Conservation (phyloP, 2,329 filamentous ascomycete species). For the Cladosporium sp. region DNA sequence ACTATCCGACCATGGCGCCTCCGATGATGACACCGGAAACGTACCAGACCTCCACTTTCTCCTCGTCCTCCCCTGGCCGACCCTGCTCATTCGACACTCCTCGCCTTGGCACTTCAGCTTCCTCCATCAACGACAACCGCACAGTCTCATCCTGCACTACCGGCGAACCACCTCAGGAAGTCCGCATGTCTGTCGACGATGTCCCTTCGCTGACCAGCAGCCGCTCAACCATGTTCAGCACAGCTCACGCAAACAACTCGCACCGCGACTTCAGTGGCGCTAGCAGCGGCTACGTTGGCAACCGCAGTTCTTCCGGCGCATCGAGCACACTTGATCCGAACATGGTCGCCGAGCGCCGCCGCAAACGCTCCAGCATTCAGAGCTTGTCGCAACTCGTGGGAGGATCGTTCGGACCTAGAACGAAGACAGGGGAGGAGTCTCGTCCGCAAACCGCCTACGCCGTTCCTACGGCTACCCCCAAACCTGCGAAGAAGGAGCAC, state of each 20-base stretch:
- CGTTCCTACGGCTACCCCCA: constrained; percentile 41
- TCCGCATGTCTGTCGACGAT: constrained; percentile 67
- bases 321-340: constrained; percentile 36
- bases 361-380: constrained; percentile 70
- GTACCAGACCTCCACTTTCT: constrained; percentile 51
- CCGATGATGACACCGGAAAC: constrained; percentile 62
- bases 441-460: constrained; percentile 44
- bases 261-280: constrained; percentile 30
- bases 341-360: constrained; percentile 49
- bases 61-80: constrained; percentile 59
- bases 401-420: constrained; percentile 56
- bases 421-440: constrained; percentile 14
- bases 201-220: constrained; percentile 72
- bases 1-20: constrained; percentile 17
- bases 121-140: constrained; percentile 66
- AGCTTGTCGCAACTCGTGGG: constrained; percentile 74
- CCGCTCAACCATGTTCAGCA: constrained; percentile 69
- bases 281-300: constrained; percentile 22
- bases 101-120: constrained; percentile 69
- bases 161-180: constrained; percentile 69
- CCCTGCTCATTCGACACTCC: constrained; percentile 66
- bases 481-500: constrained; percentile 58
- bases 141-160: constrained; percentile 67
- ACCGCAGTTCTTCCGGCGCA: constrained; percentile 35
- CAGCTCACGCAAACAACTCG: constrained; percentile 51